Conservation (phyloP, 805 yeast species). For the Yamadazyma tumulicola region DNA sequence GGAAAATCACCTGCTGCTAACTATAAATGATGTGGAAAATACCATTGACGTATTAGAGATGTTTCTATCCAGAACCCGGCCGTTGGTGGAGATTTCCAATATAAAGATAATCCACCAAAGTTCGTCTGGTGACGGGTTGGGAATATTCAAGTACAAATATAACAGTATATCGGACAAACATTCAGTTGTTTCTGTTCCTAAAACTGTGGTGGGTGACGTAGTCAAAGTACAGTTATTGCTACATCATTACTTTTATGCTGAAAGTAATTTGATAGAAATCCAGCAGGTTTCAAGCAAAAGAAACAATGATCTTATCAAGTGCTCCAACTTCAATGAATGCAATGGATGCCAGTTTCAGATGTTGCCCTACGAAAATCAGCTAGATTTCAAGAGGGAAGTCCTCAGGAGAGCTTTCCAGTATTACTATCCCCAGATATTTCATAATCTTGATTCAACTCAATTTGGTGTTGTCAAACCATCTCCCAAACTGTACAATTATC, state of each 20-base stretch:
- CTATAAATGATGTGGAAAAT: constrained; percentile 16
- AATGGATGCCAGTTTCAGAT: constrained; percentile 44
- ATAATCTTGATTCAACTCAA: constrained; percentile 3
- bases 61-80: constrained; percentile 19
- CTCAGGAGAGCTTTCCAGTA: constrained; percentile 32
- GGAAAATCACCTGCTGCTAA: constrained; percentile 5
- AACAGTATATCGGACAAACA: too few relatives aligned
- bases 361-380: constrained; percentile 37
- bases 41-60: constrained; percentile 19
- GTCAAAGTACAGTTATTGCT: constrained; percentile 25
- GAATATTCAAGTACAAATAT: constrained; percentile 14
- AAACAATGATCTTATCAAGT: constrained; percentile 24
- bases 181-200: constrained; percentile 34
- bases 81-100: constrained; percentile 15
- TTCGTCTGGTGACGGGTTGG: constrained; percentile 37
- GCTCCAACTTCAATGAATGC: constrained; percentile 35
- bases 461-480: constrained; percentile 30
- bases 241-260: constrained; percentile 30
- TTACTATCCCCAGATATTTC: constrained; percentile 27
- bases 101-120: constrained; percentile 26
- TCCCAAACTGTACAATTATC: constrained; percentile 35
- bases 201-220: constrained; percentile 36
- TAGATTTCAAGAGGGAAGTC: constrained; percentile 25
- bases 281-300: constrained; percentile 15
- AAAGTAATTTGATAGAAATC: constrained; percentile 22